Percentiles rank a stretch among this genome's conserved stretches.
Evolutionary conservation across 2,329 filamentous ascomycete species (phyloP).

Genomic region (Sporothrix pseudoabietina): DNA sequence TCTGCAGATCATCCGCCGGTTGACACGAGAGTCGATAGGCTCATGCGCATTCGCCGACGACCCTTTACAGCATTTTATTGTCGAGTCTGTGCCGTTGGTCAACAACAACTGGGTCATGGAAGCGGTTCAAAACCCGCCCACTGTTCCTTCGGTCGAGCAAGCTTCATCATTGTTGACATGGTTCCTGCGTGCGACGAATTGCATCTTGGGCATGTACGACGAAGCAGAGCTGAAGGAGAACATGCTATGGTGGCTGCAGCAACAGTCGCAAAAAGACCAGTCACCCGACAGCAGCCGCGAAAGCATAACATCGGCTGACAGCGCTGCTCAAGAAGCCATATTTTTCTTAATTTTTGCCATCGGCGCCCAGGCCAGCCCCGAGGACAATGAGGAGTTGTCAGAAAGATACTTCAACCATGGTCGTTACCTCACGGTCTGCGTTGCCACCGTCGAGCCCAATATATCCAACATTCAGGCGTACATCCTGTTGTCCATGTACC

Average conservation of each 20-base stretch:
- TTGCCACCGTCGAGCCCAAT: constrained; percentile 57
- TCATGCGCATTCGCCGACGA: constrained; percentile 42
- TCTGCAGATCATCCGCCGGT: constrained; percentile 42
- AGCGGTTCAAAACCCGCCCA: constrained; percentile 33
- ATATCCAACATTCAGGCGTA: constrained; percentile 56
- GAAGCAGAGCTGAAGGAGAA: constrained; percentile 37
- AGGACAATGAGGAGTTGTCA: constrained; percentile 30
- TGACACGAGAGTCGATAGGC: constrained; percentile 41
- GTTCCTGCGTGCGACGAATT: constrained; percentile 40
- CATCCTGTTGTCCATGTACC: constrained; percentile 60
- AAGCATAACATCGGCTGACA: constrained; percentile 36
- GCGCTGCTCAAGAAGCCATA: constrained; percentile 25
- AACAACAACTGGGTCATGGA: constrained; percentile 38
- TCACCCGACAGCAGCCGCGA: constrained; percentile 30
- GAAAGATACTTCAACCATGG: constrained; percentile 35
- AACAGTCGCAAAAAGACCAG: constrained; percentile 28
- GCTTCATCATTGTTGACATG: constrained; percentile 40
- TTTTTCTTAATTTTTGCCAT: constrained; percentile 36
- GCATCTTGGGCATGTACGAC: constrained; percentile 42
- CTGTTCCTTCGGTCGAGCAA: constrained; percentile 36
- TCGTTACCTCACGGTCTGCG: constrained; percentile 48
- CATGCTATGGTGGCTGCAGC: constrained; percentile 40
- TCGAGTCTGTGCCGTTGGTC: constrained; percentile 41
- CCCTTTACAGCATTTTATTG: constrained; percentile 42
- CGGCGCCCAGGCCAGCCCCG: constrained; percentile 35